These are phyloP conservation scores for Gypsophila paniculata DNA, from an alignment of 179 eudicot species.

Conservation along the genomic window DNA sequence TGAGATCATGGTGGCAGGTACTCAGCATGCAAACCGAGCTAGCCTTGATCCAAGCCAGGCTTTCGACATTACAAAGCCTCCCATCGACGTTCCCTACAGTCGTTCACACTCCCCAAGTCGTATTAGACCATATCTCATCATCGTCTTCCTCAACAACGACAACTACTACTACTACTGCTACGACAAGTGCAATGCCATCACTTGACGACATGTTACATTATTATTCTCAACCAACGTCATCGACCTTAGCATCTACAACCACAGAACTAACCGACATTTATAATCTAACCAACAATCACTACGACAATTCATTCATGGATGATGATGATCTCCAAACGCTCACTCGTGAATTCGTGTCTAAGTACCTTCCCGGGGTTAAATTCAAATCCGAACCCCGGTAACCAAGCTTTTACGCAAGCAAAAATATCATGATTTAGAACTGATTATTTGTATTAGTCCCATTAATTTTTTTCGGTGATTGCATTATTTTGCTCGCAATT, in stretches of 20 bases:
- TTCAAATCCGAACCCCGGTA: conserved; percentile 34
- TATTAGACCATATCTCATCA: conserved; percentile 24
- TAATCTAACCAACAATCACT: conserved; percentile 22
- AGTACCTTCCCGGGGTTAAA: conserved; percentile 46
- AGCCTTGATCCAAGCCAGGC: conserved; percentile 50
- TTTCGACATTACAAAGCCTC: conserved; percentile 39
- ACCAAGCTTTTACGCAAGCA: not conserved
- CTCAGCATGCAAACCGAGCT: conserved; percentile 56
- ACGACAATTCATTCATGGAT: conserved; percentile 26
- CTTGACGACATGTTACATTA: conserved; percentile 15
- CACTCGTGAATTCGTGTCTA: conserved; percentile 50
- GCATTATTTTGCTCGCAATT: conserved; percentile 9
- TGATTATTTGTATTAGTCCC: not conserved
- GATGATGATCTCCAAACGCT: conserved; percentile 47
- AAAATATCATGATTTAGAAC: conserved; percentile 8
- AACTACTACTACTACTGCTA: not conserved
- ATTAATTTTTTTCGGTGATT: conserved; percentile 17
- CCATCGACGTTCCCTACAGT: conserved; percentile 20
- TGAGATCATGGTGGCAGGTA: conserved; percentile 34
- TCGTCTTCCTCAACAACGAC: conserved; percentile 17
- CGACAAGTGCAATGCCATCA: conserved; percentile 20
- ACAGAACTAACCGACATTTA: conserved; percentile 29
- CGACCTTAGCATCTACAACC: conserved; percentile 17
- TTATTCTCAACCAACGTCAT: conserved; percentile 8
- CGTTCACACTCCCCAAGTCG: conserved; percentile 8